These are phyloP conservation scores for Brassica incana DNA, from an alignment of 345 rosid species.

Conservation along the genomic window DNA sequence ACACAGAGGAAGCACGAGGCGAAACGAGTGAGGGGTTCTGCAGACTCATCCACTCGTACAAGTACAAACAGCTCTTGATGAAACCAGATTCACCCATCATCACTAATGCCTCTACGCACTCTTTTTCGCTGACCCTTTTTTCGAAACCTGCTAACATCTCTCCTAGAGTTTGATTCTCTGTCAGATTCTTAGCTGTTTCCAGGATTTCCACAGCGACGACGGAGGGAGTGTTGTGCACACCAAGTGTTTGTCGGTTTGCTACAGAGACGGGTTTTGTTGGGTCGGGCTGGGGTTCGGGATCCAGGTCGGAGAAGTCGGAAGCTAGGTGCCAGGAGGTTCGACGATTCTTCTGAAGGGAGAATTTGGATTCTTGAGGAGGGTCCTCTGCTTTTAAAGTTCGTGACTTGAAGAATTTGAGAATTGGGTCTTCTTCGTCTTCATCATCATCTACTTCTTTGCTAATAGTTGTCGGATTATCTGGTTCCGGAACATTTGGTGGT, in stretches of 20 bases:
- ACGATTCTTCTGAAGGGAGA: conserved; percentile 64
- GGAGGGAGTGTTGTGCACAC: conserved; percentile 29
- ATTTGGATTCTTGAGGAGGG: conserved; percentile 50
- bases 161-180: conserved; percentile 63
- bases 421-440: conserved; percentile 35
- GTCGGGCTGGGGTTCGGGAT: conserved; percentile 34
- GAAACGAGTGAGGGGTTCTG: conserved; percentile 72
- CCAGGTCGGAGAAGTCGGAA: conserved; percentile 32
- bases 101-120: conserved; percentile 60
- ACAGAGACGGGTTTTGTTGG: neutral
- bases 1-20: conserved; percentile 62
- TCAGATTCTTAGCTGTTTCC: conserved; percentile 50
- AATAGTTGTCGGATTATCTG: neutral
- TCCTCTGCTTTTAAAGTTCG: conserved; percentile 43
- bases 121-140: conserved; percentile 44
- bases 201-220: conserved; percentile 57
- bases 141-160: conserved; percentile 53
- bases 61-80: conserved; percentile 54
- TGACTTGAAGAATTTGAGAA: conserved; percentile 65
- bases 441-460: neutral
- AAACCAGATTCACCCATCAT: conserved; percentile 62
- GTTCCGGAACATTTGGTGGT: neutral
- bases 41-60: conserved; percentile 83
- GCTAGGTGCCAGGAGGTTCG: conserved; percentile 74
- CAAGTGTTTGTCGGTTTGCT: conserved; percentile 27